These are phyloP conservation scores for Achaetomium macrosporum DNA, from an alignment of 2,329 filamentous ascomycete genomes.

Conservation along the genomic window DNA sequence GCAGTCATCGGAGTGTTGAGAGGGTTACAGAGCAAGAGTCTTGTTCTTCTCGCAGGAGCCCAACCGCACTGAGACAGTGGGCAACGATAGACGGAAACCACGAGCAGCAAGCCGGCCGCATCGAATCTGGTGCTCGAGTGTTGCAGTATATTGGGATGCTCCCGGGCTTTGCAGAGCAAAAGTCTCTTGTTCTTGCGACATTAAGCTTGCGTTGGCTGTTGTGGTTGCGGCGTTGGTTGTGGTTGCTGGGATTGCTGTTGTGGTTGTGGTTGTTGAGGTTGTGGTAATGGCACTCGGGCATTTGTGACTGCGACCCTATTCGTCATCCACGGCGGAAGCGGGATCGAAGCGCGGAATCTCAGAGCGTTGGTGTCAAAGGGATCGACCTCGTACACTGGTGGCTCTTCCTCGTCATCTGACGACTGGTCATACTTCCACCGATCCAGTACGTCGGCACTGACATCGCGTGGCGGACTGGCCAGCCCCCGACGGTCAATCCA, in stretches of 20 bases:
- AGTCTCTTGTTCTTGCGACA: constrained; percentile 8
- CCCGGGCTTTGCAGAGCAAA: not conserved
- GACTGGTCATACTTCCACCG: constrained; percentile 85
- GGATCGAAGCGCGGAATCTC: constrained; percentile 56
- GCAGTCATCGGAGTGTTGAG: constrained; percentile 23
- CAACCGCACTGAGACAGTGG: not conserved
- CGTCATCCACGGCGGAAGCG: constrained; percentile 34
- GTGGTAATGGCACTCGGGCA: constrained; percentile 14
- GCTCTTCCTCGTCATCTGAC: constrained; percentile 76
- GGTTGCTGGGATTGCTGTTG: constrained; percentile 1
- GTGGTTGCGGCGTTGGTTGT: constrained; percentile 8
- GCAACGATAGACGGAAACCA: not conserved
- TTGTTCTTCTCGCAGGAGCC: constrained; percentile 6
- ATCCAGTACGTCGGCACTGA: constrained; percentile 48
- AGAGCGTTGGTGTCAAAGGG: constrained; percentile 57
- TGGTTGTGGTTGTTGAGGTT: constrained; percentile 12
- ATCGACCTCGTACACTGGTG: constrained; percentile 68
- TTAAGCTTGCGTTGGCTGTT: constrained; percentile 9
- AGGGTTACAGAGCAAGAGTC: constrained; percentile 22
- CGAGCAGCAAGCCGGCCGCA: not conserved
- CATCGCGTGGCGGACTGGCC: constrained; percentile 43
- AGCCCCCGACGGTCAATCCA: constrained; percentile 82
- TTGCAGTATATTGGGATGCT: constrained; percentile 3
- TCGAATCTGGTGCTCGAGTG: constrained; percentile 3
- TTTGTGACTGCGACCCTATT: constrained; percentile 4